Evolutionary conservation across 805 yeast species (phyloP), one percentile per base, ranked within the genome.

Genomic region (Candida yuanshanica): DNA sequence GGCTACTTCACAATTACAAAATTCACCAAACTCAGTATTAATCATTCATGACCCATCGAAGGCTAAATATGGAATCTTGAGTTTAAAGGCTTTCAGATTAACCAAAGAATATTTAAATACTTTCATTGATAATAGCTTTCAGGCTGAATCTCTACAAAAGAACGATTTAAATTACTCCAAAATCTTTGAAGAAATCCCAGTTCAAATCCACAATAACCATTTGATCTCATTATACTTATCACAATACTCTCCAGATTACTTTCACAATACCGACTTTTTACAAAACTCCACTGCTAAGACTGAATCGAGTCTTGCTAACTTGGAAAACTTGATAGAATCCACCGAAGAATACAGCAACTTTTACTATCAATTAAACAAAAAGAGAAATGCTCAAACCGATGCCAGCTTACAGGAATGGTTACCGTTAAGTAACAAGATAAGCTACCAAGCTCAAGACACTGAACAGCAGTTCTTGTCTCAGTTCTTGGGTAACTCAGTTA

Each of bases 21-120:
- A 68, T 57, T 74, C 76, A 55, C 68, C 75, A 37, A 69, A 70
- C 50, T 53, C 71, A 12, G 67, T 83, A 13, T 66, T 86, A 42
- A 63, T 82, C 18, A 72, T 81, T 31, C 82, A 82, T 63, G 91
- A 87, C 64, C 81, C 84, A 57, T 70, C 87, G 7, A 77, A 81
- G 49, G 69, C 80, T 31, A 71, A 76, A 40, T 75, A 79, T 52
- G 84, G 86, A 22, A 60, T 74, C 37, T 70, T 86, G 46, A 73
- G 77, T 36, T 64, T 88, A 48, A 77, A 77, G 52, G 91, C 88
- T 2, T 77, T 72, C 67, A 77, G 86, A 55, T 74, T 87, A 55
- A 74, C 83, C 22, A 71, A 70, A 36, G 68, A 70, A 46, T 88
- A 81, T 62, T 58, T 87, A 47, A 69, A 69, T 20, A 73, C 76